A percentile compares a stretch with the other conserved stretches of the same genome.
phyloP scores from a whole-genome alignment of 2,329 filamentous ascomycete genomes.

The Ophiostoma piceae region DNA sequence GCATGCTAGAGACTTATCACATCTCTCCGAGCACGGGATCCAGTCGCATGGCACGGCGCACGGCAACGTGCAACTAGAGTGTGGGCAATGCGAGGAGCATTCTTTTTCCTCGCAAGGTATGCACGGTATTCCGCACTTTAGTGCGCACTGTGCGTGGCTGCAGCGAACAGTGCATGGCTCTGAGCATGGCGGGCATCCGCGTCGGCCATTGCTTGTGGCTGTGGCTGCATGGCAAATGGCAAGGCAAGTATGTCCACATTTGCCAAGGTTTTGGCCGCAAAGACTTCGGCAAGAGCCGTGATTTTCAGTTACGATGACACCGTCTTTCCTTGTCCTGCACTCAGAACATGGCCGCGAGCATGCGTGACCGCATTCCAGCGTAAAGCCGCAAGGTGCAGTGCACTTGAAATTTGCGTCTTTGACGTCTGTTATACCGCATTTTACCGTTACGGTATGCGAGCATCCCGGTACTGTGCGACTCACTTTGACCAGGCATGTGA shows the following conservation, averaged over 20 bases:
- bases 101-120: constrained; percentile 51
- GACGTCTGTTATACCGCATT: constrained; percentile 43
- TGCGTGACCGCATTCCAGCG: constrained; percentile 53
- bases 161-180: constrained; percentile 52
- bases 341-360: constrained; percentile 47
- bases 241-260: constrained; percentile 53
- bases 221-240: constrained; percentile 47
- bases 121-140: constrained; percentile 55
- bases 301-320: constrained; percentile 30
- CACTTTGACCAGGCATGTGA: constrained; percentile 48
- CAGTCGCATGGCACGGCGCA: constrained; percentile 64
- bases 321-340: constrained; percentile 42
- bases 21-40: constrained; percentile 59
- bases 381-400: constrained; percentile 40
- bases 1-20: constrained; percentile 48
- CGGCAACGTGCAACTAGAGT: constrained; percentile 35
- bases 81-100: constrained; percentile 53
- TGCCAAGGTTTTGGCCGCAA: constrained; percentile 48
- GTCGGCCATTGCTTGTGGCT: constrained; percentile 38
- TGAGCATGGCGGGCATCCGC: constrained; percentile 37
- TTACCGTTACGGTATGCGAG: constrained; percentile 45
- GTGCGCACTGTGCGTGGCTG: constrained; percentile 40
- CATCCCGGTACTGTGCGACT: constrained; percentile 50
- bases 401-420: constrained; percentile 44
- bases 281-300: constrained; percentile 46